Evolutionary conservation across 2,329 filamentous ascomycete species (phyloP), one percentile per base, ranked within the genome.

Genomic region (Myriosclerotinia scirpicola): DNA sequence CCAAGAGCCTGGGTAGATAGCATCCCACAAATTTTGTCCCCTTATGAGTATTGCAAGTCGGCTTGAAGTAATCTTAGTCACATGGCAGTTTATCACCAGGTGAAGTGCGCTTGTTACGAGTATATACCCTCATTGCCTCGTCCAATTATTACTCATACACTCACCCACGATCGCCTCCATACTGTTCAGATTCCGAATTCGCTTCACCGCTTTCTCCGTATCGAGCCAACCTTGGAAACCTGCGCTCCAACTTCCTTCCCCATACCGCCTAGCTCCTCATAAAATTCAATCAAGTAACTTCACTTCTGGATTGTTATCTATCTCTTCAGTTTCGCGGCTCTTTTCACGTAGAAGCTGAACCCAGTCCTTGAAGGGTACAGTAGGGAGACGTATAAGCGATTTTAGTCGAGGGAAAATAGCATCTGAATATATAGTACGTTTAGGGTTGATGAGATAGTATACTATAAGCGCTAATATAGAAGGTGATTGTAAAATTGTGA

Each of bases 401-500:
- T 42, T n/a, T 6, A 64, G 12, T 34, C 26, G 34, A 2, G 62
- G 40, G 30, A 56, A 40, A 14, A 64, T 12, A 20, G 40, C 26
- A 20, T 48, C 30, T 20, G 52, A 36, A 9, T 61, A 66, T 14
- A 20, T 53, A 5, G 64, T 66, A 14, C 36, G 36, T 8, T 66
- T 60, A 2, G 38, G 55, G 8, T 66, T 66, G 1, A 54, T n/a
- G 15, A 61, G 26, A n/a, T 66, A 46, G 7, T 61, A 66, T 15
- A 65, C 17, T 30, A 3, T 22, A 20, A 46, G n/a, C 7, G 12
- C n/a, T 9, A 34, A 12, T 1, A 1, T n/a, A 1, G 20, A 40
- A 44, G 8, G 14, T 1, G 22, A 12, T 14, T n/a, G 2, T 1
- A 1, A 20, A 3, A 3, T 30, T 2, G 22, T n/a, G 54, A 2